Conservation (phyloP, 2,329 filamentous ascomycete species). For the Onygenales sp. region DNA sequence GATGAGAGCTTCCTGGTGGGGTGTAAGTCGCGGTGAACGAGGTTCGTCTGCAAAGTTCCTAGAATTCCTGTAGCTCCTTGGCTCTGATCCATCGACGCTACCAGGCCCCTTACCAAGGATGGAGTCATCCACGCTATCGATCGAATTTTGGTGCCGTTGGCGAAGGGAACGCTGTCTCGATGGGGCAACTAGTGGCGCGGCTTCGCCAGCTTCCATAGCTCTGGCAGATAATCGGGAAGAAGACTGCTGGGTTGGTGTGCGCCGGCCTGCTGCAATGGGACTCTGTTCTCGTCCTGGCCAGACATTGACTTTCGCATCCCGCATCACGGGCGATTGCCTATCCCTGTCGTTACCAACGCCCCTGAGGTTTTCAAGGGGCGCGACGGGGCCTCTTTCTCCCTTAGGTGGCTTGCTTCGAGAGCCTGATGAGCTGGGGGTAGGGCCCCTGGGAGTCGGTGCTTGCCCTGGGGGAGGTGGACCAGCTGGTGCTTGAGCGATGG, state of each 20-base stretch:
- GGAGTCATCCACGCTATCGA: slow-evolving; percentile 59
- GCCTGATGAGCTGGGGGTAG: slow-evolving; percentile 26
- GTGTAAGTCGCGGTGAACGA: slow-evolving; percentile 34
- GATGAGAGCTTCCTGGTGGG: slow-evolving; percentile 53
- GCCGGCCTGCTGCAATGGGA: slow-evolving; percentile 49
- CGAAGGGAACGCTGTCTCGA: slow-evolving; percentile 44
- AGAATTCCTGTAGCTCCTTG: slow-evolving; percentile 30
- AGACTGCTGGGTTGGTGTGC: slow-evolving; percentile 50
- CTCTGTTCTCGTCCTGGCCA: slow-evolving; percentile 35
- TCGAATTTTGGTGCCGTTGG: slow-evolving; percentile 54
- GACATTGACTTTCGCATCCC: slow-evolving; percentile 31
- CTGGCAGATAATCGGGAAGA: slow-evolving; percentile 24
- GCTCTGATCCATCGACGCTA: slow-evolving; percentile 33
- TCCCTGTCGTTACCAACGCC: slow-evolving; percentile 38
- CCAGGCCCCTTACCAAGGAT: slow-evolving; percentile 30
- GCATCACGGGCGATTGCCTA: slow-evolving; percentile 37
- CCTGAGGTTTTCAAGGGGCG: slow-evolving; percentile 33
- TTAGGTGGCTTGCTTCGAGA: slow-evolving; percentile 43
- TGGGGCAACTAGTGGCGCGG: slow-evolving; percentile 34
- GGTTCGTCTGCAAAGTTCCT: slow-evolving; percentile 34
- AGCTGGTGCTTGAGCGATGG: slow-evolving; percentile 48
- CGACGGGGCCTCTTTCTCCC: slow-evolving; percentile 36
- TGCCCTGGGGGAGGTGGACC: slow-evolving; percentile 58
- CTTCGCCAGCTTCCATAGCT: slow-evolving; percentile 38
- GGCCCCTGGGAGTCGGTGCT: slow-evolving; percentile 48